These are phyloP conservation scores for Sclerotinia glacialis DNA, from an alignment of 2,329 filamentous ascomycete species.

Conservation along the genomic window DNA sequence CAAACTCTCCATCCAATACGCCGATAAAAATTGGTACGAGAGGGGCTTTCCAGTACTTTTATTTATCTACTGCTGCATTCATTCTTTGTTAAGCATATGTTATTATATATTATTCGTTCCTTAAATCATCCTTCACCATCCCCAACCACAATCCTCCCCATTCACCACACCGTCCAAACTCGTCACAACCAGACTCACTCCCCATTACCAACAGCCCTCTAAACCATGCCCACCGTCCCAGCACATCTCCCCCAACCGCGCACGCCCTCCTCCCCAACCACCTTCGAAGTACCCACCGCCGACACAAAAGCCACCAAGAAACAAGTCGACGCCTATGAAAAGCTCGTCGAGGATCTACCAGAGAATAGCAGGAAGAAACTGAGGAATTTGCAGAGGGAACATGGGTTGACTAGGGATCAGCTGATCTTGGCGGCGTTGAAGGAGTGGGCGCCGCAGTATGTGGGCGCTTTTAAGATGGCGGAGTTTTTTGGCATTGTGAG, in stretches of 20 bases:
- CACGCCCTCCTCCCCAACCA: no score
- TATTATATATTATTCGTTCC: background rate
- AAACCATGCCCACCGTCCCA: background rate
- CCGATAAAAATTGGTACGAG: background rate
- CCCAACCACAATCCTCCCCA: no score
- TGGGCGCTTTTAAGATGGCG: background rate
- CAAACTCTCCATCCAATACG: no score
- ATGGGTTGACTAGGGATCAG: background rate
- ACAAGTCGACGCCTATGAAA: background rate
- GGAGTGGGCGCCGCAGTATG: conserved; percentile 1
- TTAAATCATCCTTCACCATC: background rate
- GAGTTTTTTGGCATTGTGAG: conserved; percentile 8
- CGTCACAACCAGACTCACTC: no score
- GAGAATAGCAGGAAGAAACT: background rate
- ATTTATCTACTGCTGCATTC: background rate
- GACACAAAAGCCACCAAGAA: background rate
- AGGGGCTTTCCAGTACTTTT: background rate
- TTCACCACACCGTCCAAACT: no score
- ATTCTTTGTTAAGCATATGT: no score
- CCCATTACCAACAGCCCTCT: background rate
- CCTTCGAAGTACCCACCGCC: background rate
- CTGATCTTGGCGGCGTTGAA: background rate
- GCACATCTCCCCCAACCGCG: background rate
- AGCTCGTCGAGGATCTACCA: background rate
- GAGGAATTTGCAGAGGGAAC: background rate